These are phyloP conservation scores for Monilinia fructigena DNA, from an alignment of 2,329 filamentous ascomycete species.

Conservation along the genomic window DNA sequence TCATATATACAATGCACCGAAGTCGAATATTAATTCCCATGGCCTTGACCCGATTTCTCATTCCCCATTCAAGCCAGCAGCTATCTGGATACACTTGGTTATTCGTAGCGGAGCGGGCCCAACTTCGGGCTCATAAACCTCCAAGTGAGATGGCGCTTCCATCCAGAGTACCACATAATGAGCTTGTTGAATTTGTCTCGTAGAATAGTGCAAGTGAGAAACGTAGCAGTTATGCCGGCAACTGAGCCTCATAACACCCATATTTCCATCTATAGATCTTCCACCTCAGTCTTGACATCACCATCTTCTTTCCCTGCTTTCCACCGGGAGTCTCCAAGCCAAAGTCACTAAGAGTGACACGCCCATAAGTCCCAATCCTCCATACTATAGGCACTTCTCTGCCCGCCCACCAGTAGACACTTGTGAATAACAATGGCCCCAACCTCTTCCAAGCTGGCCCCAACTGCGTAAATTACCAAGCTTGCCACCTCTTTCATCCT, in stretches of 20 bases:
- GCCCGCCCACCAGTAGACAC: conserved; percentile 97
- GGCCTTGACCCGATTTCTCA: background rate
- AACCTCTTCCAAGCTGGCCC: conserved; percentile 88
- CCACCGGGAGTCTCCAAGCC: conserved; percentile 55
- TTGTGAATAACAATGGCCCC: conserved; percentile 87
- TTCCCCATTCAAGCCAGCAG: background rate
- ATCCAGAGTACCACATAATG: background rate
- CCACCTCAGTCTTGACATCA: conserved; percentile 25
- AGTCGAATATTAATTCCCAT: background rate
- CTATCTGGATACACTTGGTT: background rate
- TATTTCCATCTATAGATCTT: conserved; percentile 25
- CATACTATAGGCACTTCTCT: conserved; percentile 83
- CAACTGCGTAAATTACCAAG: conserved; percentile 76
- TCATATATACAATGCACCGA: background rate
- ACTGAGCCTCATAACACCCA: background rate
- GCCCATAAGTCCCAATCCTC: conserved; percentile 74
- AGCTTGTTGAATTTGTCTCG: background rate
- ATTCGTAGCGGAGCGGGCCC: background rate
- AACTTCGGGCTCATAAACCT: background rate
- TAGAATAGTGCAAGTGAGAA: background rate
- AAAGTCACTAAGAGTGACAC: conserved; percentile 71
- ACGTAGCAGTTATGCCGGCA: background rate
- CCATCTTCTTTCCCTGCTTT: conserved; percentile 35
- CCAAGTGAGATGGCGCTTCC: background rate
- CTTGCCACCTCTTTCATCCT: conserved; percentile 79